A percentile compares a stretch with the other conserved stretches of the same genome.
Conservation (phyloP, 495 filamentous ascomycete genomes). For the Aspergillus carlsbadensis region DNA sequence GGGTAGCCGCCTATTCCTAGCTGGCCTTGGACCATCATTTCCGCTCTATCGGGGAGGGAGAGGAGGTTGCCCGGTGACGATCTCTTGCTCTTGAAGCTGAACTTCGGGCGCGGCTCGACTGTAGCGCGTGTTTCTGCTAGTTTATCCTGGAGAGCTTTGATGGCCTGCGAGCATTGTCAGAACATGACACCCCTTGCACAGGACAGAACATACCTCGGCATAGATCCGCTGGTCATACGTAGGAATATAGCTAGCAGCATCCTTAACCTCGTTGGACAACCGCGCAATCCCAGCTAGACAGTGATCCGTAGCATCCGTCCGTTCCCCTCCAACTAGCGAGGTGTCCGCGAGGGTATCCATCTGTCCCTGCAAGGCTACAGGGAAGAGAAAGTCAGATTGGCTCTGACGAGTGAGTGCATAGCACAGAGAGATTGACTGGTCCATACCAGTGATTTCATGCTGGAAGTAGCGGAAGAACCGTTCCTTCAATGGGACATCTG, state of each 20-base stretch:
- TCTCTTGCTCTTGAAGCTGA: constrained; percentile 72
- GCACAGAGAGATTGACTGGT: constrained; percentile 12
- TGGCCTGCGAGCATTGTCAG: constrained; percentile 45
- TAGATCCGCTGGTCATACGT: constrained; percentile 77
- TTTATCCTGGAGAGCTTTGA: constrained; percentile 67
- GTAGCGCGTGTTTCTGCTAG: constrained; percentile 56
- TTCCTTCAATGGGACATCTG: constrained; percentile 59
- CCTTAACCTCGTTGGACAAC: constrained; percentile 67
- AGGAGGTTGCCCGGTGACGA: constrained; percentile 41
- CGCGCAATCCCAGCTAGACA: constrained; percentile 63
- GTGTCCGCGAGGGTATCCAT: constrained; percentile 56
- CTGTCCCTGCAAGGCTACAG: constrained; percentile 58
- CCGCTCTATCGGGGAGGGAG: constrained; percentile 55
- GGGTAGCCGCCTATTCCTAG: constrained; percentile 42
- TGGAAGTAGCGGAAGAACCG: constrained; percentile 80
- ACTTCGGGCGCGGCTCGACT: constrained; percentile 65
- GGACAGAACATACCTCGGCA: constrained; percentile 51
- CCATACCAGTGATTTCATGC: constrained; percentile 64
- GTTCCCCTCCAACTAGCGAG: constrained; percentile 53
- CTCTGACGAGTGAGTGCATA: constrained; percentile 12
- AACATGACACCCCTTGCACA: neutral
- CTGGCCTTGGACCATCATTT: constrained; percentile 48
- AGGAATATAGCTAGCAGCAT: constrained; percentile 66
- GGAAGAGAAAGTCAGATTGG: constrained; percentile 16
- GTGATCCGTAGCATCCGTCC: constrained; percentile 64